Evolutionary conservation across 805 yeast genomes (phyloP), one percentile per base, ranked within the genome.

Genomic region (Kodamaea lidongshanica): DNA sequence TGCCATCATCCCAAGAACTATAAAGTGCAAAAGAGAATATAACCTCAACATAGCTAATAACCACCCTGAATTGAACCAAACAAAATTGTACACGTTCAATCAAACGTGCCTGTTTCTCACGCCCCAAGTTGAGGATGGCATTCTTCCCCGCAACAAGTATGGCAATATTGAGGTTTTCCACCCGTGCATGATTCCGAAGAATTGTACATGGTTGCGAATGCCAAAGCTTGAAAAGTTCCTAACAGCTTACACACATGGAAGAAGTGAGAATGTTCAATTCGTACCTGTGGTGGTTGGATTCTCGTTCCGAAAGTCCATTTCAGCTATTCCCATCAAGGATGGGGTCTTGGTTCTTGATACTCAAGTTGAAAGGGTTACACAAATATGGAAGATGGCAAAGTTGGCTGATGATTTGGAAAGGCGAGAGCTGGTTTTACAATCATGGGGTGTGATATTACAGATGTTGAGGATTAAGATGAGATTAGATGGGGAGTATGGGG

Each of bases 221-320:
- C 19, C 44, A 3, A 29, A 37, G 19, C 46, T 55, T 5, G 58
- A 52, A 21, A 17, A 17, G 8, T 41, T 53, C 10, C 24, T 53
- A 3, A 19, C 12, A n/a, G 33, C 15, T n/a, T 42, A 44, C 27
- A 34, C 25, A 6, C 30, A 38, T 3, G 17, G 24, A 10, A 32
- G 27, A 6, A 19, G 13, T 3, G 33, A 30, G 3, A 14, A 27
- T 3, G 23, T 53, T 3, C 43, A 51, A 7, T 57, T 32, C 38
- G 54, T 54, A 5, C 55, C 61, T 3, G 63, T 57, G 4, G 59
- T 56, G 2, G 40, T 39, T 3, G 62, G 62, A 1, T 56, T 56
- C 32, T 34, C 33, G 16, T 57, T 56, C 29, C 37, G 31, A 7
- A 19, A 42, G 2, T 28, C 37, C 2, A 54, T 50, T 8, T 30